Evolutionary conservation across 306 rosid species (phyloP).

Genomic region (Biancaea sappan): DNA sequence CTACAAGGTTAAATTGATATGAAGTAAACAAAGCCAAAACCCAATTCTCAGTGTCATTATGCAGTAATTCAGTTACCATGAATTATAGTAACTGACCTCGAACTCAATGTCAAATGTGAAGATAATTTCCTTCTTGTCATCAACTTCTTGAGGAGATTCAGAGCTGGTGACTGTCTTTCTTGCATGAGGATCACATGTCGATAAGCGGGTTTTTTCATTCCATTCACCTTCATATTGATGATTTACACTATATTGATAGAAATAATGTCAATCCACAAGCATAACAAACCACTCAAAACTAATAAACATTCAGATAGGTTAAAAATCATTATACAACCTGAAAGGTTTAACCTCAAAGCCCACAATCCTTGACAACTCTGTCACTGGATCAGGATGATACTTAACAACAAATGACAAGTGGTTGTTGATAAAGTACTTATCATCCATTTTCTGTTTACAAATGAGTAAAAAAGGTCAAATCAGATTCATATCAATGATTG

Average conservation of each 20-base stretch:
- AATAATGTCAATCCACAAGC: constrained; percentile 22
- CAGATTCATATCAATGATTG: not conserved
- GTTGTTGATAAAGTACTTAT: constrained; percentile 63
- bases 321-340: constrained; percentile 48
- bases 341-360: constrained; percentile 79
- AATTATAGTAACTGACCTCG: constrained; percentile 46
- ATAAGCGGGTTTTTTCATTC: constrained; percentile 50
- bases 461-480: not conserved
- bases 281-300: not conserved
- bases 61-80: not conserved
- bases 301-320: not conserved
- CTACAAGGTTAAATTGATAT: constrained; percentile 37
- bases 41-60: constrained; percentile 1
- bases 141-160: constrained; percentile 71
- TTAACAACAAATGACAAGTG: constrained; percentile 64
- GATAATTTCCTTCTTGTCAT: constrained; percentile 67
- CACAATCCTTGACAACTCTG: constrained; percentile 64
- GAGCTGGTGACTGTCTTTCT: constrained; percentile 54
- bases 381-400: constrained; percentile 57
- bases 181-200: constrained; percentile 77
- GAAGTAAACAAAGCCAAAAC: constrained; percentile 1
- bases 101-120: constrained; percentile 75
- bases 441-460: constrained; percentile 54
- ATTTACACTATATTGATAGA: constrained; percentile 48
- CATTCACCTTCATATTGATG: constrained; percentile 66